Evolutionary conservation across 2,329 filamentous ascomycete genomes (phyloP).

Genomic region (Herpotrichia juniperi): DNA sequence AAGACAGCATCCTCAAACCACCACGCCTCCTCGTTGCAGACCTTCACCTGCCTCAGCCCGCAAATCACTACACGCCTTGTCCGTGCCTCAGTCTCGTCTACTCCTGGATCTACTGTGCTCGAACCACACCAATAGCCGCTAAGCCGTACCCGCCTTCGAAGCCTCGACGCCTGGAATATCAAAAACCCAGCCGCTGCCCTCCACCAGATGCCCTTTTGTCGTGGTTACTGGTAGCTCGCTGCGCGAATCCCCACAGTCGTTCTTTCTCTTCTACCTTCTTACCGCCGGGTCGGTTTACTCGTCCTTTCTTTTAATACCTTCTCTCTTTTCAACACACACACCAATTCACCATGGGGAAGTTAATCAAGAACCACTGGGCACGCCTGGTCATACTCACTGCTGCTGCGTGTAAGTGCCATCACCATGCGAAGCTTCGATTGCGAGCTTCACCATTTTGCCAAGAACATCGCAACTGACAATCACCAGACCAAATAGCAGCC

Average conservation of each 20-base stretch:
- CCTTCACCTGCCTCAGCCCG: constrained; percentile 29
- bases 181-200: constrained; percentile 34
- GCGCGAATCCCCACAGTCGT: constrained; percentile 34
- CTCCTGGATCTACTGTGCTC: background rate
- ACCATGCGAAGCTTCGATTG: background rate
- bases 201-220: constrained; percentile 36
- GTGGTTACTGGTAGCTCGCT: constrained; percentile 48
- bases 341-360: constrained; percentile 75
- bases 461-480: constrained; percentile 10
- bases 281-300: constrained; percentile 33
- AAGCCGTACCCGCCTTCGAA: constrained; percentile 7
- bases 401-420: constrained; percentile 67
- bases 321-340: constrained; percentile 2
- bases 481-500: constrained; percentile 82
- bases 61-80: constrained; percentile 2
- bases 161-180: constrained; percentile 40
- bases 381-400: constrained; percentile 91
- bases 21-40: constrained; percentile 29
- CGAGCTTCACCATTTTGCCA: constrained; percentile 2
- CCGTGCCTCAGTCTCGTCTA: constrained; percentile 15
- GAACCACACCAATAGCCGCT: background rate
- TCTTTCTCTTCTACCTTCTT: constrained; percentile 18
- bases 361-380: constrained; percentile 99
- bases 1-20: background rate
- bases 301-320: constrained; percentile 28